Evolutionary conservation across 2,329 filamentous ascomycete genomes (phyloP).

Genomic region (Aurifilum marmelostoma): DNA sequence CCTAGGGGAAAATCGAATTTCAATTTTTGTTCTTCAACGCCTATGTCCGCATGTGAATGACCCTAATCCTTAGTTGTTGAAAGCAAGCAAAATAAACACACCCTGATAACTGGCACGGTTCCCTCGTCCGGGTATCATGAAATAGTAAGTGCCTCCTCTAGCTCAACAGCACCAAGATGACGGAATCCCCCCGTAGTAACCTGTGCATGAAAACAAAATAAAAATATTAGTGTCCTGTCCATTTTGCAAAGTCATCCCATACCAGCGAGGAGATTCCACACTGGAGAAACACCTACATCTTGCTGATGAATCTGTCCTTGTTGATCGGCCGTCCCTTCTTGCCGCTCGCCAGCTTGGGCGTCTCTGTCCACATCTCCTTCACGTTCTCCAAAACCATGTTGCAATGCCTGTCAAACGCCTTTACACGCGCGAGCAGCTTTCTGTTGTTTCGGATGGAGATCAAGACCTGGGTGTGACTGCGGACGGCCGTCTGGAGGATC

Average conservation of each 20-base stretch:
- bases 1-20: slow-evolving; percentile 28
- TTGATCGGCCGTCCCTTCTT: slow-evolving; percentile 91
- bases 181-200: slow-evolving; percentile 85
- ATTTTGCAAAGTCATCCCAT: background rate
- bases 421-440: slow-evolving; percentile 94
- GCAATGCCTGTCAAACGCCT: slow-evolving; percentile 98
- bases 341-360: slow-evolving; percentile 77
- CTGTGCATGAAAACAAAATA: slow-evolving; percentile 44
- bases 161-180: slow-evolving; percentile 84
- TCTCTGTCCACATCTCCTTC: slow-evolving; percentile 99
- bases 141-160: slow-evolving; percentile 40
- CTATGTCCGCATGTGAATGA: slow-evolving; percentile 31
- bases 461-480: slow-evolving; percentile 91
- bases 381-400: slow-evolving; percentile 99
- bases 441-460: slow-evolving; percentile 98
- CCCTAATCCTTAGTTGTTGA: slow-evolving; percentile 25
- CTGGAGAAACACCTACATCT: slow-evolving; percentile 68
- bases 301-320: slow-evolving; percentile 98
- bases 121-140: slow-evolving; percentile 29
- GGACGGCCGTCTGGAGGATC: slow-evolving; percentile 94
- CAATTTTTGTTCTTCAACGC: slow-evolving; percentile 27
- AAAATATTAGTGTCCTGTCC: slow-evolving; percentile 21
- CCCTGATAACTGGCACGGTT: slow-evolving; percentile 24
- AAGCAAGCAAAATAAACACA: slow-evolving; percentile 26
- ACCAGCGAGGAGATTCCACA: background rate